phyloP scores from a whole-genome alignment of 495 filamentous ascomycete genomes.

The Chaetomium fimeti region DNA sequence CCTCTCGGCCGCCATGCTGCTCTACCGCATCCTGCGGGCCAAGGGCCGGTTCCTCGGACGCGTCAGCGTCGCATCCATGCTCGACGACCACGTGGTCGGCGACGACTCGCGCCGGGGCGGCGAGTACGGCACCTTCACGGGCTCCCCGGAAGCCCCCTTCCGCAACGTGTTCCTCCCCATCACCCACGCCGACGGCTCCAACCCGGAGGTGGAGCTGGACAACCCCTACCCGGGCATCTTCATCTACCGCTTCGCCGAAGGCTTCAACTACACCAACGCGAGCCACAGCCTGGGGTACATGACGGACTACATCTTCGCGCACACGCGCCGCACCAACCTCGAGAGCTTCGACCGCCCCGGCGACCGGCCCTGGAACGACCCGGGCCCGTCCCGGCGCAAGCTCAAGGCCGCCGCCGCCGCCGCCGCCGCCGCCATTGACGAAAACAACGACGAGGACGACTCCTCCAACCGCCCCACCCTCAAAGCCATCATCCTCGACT shows the following conservation, averaged over 20 bases:
- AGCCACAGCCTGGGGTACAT: conserved; percentile 87
- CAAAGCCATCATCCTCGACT: conserved; percentile 92
- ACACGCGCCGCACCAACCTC: conserved; percentile 76
- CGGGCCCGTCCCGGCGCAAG: conserved; percentile 60
- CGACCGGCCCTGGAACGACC: conserved; percentile 95
- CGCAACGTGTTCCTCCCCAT: conserved; percentile 90
- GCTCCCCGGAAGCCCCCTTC: conserved; percentile 36
- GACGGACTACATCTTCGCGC: conserved; percentile 66
- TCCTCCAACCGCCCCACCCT: conserved; percentile 63
- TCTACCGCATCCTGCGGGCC: conserved; percentile 83
- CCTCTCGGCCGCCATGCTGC: conserved; percentile 71
- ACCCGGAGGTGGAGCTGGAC: conserved; percentile 75
- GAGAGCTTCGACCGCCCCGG: conserved; percentile 61
- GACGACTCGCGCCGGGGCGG: conserved; percentile 38
- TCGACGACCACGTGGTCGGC: conserved; percentile 79
- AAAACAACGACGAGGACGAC: conserved; percentile 45
- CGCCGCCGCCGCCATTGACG: conserved; percentile 33
- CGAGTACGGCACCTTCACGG: conserved; percentile 54
- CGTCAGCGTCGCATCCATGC: conserved; percentile 84
- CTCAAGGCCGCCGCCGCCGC: conserved; percentile 41
- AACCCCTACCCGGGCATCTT: conserved; percentile 91
- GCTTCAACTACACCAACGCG: conserved; percentile 94
- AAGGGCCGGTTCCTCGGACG: conserved; percentile 83
- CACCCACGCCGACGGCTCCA: conserved; percentile 83
- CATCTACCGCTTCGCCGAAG: conserved; percentile 96